Evolutionary conservation across 768 basidiomycete genomes (phyloP), one percentile per base, ranked within the genome.

Genomic region (Lactarius psammicola): DNA sequence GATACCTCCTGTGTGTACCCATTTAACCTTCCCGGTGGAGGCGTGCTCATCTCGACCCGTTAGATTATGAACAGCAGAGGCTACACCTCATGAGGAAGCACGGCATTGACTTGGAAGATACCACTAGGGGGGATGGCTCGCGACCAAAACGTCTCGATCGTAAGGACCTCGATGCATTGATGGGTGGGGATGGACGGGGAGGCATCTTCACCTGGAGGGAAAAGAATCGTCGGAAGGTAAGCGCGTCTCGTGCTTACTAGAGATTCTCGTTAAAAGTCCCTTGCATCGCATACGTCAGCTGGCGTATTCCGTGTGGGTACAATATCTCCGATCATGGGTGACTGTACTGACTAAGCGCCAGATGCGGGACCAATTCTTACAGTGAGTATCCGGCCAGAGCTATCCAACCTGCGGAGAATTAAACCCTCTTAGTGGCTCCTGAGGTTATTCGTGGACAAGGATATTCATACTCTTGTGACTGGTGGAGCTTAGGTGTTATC

Each of bases 401-500:
- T 42, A 6, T 53, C 15, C 3, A 2, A 55, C 26, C n/a, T 30
- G 20, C 11, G 20, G 2, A 28, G 30, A 33, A 26, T 38, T 62
- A 4, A 65, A 56, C 44, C 60, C 64, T 71, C 70, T 65, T 68
- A 94, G 92, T 93, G 91, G 92, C 90, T 10, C 92, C 92, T 51
- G 92, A 94, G 75, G 92, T 94, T 55, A 92, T 94, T 73, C 85
- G 91, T 71, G 90, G 91, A 26, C 90, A 92, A 73, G 95, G 95
- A 30, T 98, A 98, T 77, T 87, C 89, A 44, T 95, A 92, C 77
- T 91, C 89, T 40, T 96, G 94, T 74, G 96, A 98, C 74, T 98
- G 95, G 95, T 99, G 96, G 96, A 94, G 91, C 78, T 84, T 98
- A 55, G 95, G 95, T 15, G 90, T 97, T 62, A 98, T 99, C 75